Conservation (phyloP, 805 yeast species). For the Candida methanosorbosa region DNA sequence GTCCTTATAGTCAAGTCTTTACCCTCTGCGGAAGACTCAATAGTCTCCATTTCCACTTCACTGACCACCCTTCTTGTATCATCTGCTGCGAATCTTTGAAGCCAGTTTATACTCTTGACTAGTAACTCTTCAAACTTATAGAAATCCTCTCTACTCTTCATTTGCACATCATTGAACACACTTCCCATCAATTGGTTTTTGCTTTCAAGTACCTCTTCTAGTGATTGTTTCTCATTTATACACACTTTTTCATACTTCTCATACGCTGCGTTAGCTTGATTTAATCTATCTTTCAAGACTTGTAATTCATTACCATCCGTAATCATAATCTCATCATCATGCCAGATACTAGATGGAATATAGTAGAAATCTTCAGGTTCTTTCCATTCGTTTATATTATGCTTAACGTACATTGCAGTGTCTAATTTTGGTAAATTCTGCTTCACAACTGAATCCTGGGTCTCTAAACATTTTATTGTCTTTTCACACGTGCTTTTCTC, state of each 20-base stretch:
- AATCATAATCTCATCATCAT: slow-evolving; percentile 78
- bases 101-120: slow-evolving; percentile 37
- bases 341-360: slow-evolving; percentile 92
- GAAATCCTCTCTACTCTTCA: slow-evolving; percentile 27
- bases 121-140: slow-evolving; percentile 43
- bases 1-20: slow-evolving; percentile 55
- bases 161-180: slow-evolving; percentile 28
- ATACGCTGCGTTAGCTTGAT: slow-evolving; percentile 29
- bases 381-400: slow-evolving; percentile 66
- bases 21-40: slow-evolving; percentile 76
- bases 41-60: slow-evolving; percentile 86
- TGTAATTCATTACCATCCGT: slow-evolving; percentile 48
- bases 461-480: slow-evolving; percentile 35
- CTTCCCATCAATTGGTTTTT: slow-evolving; percentile 24
- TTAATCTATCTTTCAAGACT: slow-evolving; percentile 44
- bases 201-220: slow-evolving; percentile 32
- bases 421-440: slow-evolving; percentile 71
- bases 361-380: slow-evolving; percentile 84
- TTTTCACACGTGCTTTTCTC: slow-evolving; percentile 44
- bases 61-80: slow-evolving; percentile 68
- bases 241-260: slow-evolving; percentile 32
- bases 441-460: slow-evolving; percentile 45
- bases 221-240: slow-evolving; percentile 39
- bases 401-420: slow-evolving; percentile 87
- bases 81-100: slow-evolving; percentile 58